Evolutionary conservation across 2,329 filamentous ascomycete genomes (phyloP).

Genomic region (Zymoseptoria brevis): DNA sequence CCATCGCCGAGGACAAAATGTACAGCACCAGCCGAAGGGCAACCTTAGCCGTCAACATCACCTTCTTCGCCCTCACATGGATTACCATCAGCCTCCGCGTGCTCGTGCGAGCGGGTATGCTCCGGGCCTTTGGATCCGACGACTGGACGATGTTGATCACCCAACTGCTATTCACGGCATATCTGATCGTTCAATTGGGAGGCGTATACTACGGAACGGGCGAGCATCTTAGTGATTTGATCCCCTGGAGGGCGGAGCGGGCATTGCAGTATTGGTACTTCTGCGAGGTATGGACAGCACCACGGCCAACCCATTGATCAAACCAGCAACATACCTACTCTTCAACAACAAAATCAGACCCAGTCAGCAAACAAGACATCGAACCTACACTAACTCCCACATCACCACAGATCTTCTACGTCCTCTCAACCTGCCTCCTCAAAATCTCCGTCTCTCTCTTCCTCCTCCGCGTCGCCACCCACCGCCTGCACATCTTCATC

Average conservation of each 20-base stretch:
- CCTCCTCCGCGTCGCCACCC: constrained; percentile 45
- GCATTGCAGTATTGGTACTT: constrained; percentile 44
- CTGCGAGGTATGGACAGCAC: too few relatives aligned
- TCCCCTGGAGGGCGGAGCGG: constrained; percentile 12
- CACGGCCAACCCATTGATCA: too few relatives aligned
- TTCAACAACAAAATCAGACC: too few relatives aligned
- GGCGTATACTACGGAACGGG: constrained; percentile 35
- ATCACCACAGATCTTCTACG: constrained; percentile 46
- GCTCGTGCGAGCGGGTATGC: constrained; percentile 31
- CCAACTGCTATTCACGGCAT: constrained; percentile 33
- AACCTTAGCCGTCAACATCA: constrained; percentile 16
- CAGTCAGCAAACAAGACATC: too few relatives aligned
- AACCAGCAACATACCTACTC: too few relatives aligned
- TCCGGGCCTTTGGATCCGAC: constrained; percentile 34
- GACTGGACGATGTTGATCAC: constrained; percentile 37
- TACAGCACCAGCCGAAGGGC: constrained; percentile 3
- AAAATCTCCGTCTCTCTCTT: constrained; percentile 49
- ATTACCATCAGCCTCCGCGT: constrained; percentile 31
- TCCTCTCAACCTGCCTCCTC: constrained; percentile 40
- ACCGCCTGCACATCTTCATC: constrained; percentile 38
- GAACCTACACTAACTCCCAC: too few relatives aligned
- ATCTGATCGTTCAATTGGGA: constrained; percentile 33
- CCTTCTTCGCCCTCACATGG: constrained; percentile 35
- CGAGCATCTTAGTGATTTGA: constrained; percentile 30
- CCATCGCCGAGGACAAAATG: neutral